These are phyloP conservation scores for Leccinum rimulosum DNA, from an alignment of 768 basidiomycete genomes.

Conservation along the genomic window DNA sequence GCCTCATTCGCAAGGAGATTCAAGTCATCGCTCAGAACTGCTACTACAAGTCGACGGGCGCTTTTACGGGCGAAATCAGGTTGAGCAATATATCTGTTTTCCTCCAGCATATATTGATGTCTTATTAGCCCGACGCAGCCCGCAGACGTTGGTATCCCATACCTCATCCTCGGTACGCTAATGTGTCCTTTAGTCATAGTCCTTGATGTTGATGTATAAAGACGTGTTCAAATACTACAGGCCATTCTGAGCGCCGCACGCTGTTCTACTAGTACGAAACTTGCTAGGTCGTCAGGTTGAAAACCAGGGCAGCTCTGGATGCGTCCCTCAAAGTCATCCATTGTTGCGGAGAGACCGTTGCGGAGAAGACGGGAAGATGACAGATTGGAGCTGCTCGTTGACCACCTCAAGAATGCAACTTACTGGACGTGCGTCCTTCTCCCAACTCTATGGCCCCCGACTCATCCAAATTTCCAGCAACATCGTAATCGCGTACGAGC, in stretches of 20 bases:
- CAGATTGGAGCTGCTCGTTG: too few species aligned
- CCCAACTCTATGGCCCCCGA: background rate
- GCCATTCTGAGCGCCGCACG: slow-evolving; percentile 95
- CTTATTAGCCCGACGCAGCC: slow-evolving; percentile 72
- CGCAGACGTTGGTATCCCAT: slow-evolving; percentile 80
- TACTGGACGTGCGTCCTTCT: slow-evolving; percentile 73
- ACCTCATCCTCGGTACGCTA: slow-evolving; percentile 80
- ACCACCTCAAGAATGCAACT: slow-evolving; percentile 46
- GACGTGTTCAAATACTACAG: slow-evolving; percentile 32
- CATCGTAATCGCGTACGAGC: slow-evolving; percentile 94
- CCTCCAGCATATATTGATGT: background rate
- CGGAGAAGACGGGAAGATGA: slow-evolving; percentile 76
- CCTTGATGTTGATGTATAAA: background rate
- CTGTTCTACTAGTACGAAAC: slow-evolving; percentile 91
- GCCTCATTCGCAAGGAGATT: slow-evolving; percentile 60
- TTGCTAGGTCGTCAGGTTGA: slow-evolving; percentile 77
- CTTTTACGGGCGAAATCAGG: slow-evolving; percentile 98
- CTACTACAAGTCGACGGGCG: slow-evolving; percentile 80
- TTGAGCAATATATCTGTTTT: slow-evolving; percentile 27
- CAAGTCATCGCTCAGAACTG: slow-evolving; percentile 90
- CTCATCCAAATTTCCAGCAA: slow-evolving; percentile 46
- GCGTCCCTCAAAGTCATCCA: slow-evolving; percentile 83
- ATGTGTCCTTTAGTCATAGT: background rate
- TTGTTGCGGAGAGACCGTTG: slow-evolving; percentile 93
- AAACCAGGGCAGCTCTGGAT: slow-evolving; percentile 81